Evolutionary conservation across 495 filamentous ascomycete genomes (phyloP).

Genomic region (Lophiostoma macrostomum): DNA sequence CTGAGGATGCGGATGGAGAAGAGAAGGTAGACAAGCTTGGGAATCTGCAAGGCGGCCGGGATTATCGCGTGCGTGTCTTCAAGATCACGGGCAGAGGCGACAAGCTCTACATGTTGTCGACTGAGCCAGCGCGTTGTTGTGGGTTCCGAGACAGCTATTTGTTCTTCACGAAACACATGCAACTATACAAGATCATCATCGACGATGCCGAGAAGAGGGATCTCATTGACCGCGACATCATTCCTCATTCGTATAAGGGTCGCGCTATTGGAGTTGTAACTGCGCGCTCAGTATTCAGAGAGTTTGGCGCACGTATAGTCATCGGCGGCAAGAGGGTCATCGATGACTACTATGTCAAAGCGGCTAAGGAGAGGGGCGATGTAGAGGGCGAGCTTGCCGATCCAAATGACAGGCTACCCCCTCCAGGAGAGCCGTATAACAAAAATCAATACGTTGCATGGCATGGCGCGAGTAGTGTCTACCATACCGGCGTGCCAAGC

Average conservation of each 20-base stretch:
- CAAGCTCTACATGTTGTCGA: slow-evolving; percentile 94
- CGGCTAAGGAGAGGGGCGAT: slow-evolving; percentile 72
- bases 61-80: slow-evolving; percentile 93
- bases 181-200: slow-evolving; percentile 93
- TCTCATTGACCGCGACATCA: slow-evolving; percentile 88
- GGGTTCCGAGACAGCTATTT: slow-evolving; percentile 96
- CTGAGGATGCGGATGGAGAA: slow-evolving; percentile 84
- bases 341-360: slow-evolving; percentile 86
- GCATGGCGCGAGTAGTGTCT: slow-evolving; percentile 94
- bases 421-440: slow-evolving; percentile 75
- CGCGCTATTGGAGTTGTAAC: slow-evolving; percentile 96
- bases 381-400: slow-evolving; percentile 89
- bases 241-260: slow-evolving; percentile 97
- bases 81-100: slow-evolving; percentile 80
- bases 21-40: slow-evolving; percentile 89
- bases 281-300: slow-evolving; percentile 91
- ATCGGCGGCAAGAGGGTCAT: slow-evolving; percentile 80
- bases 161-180: slow-evolving; percentile 95
- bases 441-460: slow-evolving; percentile 96
- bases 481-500: slow-evolving; percentile 76
- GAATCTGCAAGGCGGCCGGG: slow-evolving; percentile 71
- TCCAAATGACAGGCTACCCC: slow-evolving; percentile 71
- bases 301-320: slow-evolving; percentile 91
- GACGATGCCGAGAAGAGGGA: slow-evolving; percentile 90
- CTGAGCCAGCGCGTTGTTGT: slow-evolving; percentile 91